Base-by-base conservation (phyloP, 129 eudicot genomes). In the Lactuca sativa region DNA sequence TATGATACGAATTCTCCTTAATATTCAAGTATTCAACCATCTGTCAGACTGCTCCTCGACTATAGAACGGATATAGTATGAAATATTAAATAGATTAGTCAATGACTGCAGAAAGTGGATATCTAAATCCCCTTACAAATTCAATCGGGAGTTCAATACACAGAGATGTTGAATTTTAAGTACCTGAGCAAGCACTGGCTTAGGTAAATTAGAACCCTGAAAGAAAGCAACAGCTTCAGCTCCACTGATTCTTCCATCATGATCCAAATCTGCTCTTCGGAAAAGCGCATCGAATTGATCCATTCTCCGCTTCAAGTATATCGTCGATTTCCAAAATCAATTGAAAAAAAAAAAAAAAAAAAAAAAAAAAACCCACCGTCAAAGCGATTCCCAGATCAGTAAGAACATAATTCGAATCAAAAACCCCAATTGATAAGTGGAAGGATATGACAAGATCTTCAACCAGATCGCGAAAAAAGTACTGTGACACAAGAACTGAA, bases 161-260 rank as follows among this genome's bases (percentile, higher is more conserved):
- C 11, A 55, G 16, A 32, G 59, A 41, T 2, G 49, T n/a, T 14
- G 54, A 62, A 72, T 15, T 21, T 14, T 17, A n/a, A 38, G 11
- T 21, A 87, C 97, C 97, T 91, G 97, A 75, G 97, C 97, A 15
- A 91, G 88, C 37, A 88, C 92, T 66, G 82, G 92, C 62, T 83
- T 83, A 2, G 95, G 78, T 62, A 91, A 82, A 67, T 84, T 86
- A 56, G 97, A 88, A 70, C 90, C 97, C 78, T 85, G 88, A 14
- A 91, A 83, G 70, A 91, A 91, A 62, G 82, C 58, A 51, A 91
- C 97, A 64, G 97, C 97, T 82, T 91, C 97, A 74, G 80, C 82
- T 41, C 97, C 97, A 69, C 97, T 91, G 55, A 91, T 91, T 69
- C 88, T 80, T n/a, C 95, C 97, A 66, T 91, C 97, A 1, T 82